Conservation (phyloP, 2,329 filamentous ascomycete species). For the Fusarium acutatum region DNA sequence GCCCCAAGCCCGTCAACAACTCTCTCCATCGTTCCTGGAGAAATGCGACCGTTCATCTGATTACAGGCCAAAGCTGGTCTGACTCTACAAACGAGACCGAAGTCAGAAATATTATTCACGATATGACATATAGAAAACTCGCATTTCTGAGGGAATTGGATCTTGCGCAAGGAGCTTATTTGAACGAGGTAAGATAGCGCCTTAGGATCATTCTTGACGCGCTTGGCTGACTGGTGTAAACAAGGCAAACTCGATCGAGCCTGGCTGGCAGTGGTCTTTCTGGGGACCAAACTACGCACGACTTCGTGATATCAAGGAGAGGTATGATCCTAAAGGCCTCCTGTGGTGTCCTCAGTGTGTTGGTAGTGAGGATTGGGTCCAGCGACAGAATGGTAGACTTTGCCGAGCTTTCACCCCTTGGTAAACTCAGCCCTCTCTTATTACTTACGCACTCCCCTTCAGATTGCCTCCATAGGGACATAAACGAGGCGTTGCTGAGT, state of each 20-base stretch:
- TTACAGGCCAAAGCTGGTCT: neutral
- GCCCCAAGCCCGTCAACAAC: neutral
- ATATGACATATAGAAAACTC: neutral
- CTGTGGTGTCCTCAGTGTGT: neutral
- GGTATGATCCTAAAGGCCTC: neutral
- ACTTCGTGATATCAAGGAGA: neutral
- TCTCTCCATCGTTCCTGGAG: neutral
- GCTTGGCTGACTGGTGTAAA: neutral
- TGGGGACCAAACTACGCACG: neutral
- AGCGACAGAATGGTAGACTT: neutral
- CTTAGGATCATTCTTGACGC: fast-evolving
- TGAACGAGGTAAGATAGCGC: neutral
- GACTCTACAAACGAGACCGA: neutral
- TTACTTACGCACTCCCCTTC: neutral
- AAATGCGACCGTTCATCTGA: neutral
- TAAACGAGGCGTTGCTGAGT: no score
- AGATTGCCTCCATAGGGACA: no score
- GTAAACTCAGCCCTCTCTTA: neutral
- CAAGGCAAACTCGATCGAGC: neutral
- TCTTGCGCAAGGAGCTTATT: neutral
- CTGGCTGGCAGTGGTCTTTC: neutral
- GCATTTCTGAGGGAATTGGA: neutral
- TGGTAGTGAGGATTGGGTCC: constrained; percentile 1
- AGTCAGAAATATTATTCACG: neutral
- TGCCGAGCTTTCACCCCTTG: neutral